Conservation (phyloP, 2,329 filamentous ascomycete genomes). For the Aphanoascus verrucosus region DNA sequence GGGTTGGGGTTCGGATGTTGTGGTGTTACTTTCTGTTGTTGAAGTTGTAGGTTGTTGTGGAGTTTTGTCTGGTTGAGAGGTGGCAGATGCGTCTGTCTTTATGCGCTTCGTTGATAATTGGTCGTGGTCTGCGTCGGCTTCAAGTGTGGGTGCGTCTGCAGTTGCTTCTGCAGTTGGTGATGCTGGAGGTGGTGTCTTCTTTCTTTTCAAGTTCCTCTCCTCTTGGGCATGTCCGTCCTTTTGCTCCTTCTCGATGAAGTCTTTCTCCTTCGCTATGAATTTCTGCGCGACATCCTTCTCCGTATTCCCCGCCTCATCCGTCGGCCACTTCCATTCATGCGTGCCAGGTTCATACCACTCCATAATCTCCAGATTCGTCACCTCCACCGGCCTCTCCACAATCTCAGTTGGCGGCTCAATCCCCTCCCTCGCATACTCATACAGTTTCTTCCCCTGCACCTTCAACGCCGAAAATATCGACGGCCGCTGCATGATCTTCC, state of each 20-base stretch:
- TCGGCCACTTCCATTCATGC: constrained; percentile 70
- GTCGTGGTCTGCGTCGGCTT: background rate
- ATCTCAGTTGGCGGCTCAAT: constrained; percentile 79
- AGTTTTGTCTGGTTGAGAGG: background rate
- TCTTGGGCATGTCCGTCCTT: constrained; percentile 13
- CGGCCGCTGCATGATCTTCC: constrained; percentile 78
- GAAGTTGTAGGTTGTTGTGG: background rate
- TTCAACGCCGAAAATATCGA: constrained; percentile 88
- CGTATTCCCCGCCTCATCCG: constrained; percentile 61
- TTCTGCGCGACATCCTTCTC: constrained; percentile 70
- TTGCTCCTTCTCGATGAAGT: constrained; percentile 13
- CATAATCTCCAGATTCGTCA: constrained; percentile 64
- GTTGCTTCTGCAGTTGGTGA: constrained; percentile 16
- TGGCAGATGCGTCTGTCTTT: background rate
- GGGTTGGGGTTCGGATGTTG: background rate
- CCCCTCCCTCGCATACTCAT: constrained; percentile 89
- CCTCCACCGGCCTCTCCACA: constrained; percentile 65
- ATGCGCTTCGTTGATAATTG: constrained; percentile 6
- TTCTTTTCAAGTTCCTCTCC: constrained; percentile 25
- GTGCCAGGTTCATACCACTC: constrained; percentile 75
- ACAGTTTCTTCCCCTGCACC: constrained; percentile 85
- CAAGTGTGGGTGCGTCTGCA: background rate
- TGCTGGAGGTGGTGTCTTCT: constrained; percentile 29
- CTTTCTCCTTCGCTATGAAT: constrained; percentile 37
- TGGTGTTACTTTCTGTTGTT: background rate